phyloP scores from a whole-genome alignment of 768 basidiomycete genomes.

The Lactifluus pinguis region DNA sequence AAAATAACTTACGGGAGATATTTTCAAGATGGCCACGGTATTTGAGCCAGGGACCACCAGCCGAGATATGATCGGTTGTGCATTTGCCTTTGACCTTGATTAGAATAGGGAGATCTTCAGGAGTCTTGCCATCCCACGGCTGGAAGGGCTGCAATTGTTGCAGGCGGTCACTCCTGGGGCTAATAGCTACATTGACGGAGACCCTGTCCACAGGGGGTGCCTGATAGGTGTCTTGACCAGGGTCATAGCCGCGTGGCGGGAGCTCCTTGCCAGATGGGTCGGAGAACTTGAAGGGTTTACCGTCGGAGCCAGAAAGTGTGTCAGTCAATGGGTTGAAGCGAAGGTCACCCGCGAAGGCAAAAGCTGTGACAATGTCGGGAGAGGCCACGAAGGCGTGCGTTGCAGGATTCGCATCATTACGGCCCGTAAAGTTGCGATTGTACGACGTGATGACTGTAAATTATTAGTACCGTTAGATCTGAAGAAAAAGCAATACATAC shows the following conservation, averaged over 20 bases:
- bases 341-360: slow-evolving; percentile 89
- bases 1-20: slow-evolving; percentile 66
- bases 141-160: slow-evolving; percentile 85
- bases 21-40: slow-evolving; percentile 98
- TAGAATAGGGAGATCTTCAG: slow-evolving; percentile 79
- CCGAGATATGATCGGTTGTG: slow-evolving; percentile 95
- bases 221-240: slow-evolving; percentile 96
- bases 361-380: slow-evolving; percentile 91
- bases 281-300: slow-evolving; percentile 97
- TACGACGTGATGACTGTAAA: slow-evolving; percentile 89
- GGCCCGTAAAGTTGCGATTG: slow-evolving; percentile 99
- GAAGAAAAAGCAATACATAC: slow-evolving; percentile 35
- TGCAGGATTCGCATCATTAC: slow-evolving; percentile 98
- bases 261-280: slow-evolving; percentile 87
- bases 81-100: slow-evolving; percentile 99
- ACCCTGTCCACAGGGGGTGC: slow-evolving; percentile 82
- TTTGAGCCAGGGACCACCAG: slow-evolving; percentile 99
- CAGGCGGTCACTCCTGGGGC: slow-evolving; percentile 80
- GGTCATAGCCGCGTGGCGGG: slow-evolving; percentile 91
- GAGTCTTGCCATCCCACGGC: slow-evolving; percentile 90
- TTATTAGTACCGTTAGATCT: not conserved
- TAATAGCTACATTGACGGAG: slow-evolving; percentile 77
- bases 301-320: slow-evolving; percentile 76
- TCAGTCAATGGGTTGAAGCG: slow-evolving; percentile 97
- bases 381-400: slow-evolving; percentile 96